These are phyloP conservation scores for Hymenoscyphus scutula DNA, from an alignment of 2,329 filamentous ascomycete species.

Conservation along the genomic window DNA sequence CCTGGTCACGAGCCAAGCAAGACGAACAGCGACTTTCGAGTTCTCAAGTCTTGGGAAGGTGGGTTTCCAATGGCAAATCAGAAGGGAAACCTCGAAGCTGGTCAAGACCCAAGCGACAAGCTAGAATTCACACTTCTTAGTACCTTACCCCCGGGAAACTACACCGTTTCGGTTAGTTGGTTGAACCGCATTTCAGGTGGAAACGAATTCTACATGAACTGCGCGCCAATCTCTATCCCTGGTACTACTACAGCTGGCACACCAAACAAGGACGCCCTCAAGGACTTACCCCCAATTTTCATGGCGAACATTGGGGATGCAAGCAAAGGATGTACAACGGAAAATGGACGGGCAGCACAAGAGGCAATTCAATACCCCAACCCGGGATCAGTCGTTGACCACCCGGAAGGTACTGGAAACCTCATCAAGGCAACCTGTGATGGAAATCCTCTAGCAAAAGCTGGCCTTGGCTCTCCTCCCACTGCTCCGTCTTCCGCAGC, in stretches of 20 bases:
- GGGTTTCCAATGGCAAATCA: constrained; percentile 4
- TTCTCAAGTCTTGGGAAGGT: constrained; percentile 1
- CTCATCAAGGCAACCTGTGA: constrained; percentile 6
- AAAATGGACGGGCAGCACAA: constrained; percentile 3
- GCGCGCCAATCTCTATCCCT: constrained; percentile 1
- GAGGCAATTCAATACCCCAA: constrained; percentile 5
- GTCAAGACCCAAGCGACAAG: not conserved
- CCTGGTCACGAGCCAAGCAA: not conserved
- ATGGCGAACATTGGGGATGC: constrained; percentile 7
- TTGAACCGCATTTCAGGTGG: not conserved
- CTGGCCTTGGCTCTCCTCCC: not conserved
- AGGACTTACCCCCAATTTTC: constrained; percentile 2
- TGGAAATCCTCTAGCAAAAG: not conserved
- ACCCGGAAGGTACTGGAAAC: constrained; percentile 7
- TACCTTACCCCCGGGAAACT: constrained; percentile 2
- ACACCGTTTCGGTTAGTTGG: constrained; percentile 2
- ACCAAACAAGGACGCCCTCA: not conserved
- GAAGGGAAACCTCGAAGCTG: not conserved
- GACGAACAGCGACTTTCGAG: not conserved
- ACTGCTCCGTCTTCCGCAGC: not conserved
- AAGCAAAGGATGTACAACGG: not conserved
- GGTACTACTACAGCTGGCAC: not conserved
- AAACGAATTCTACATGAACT: constrained; percentile 9
- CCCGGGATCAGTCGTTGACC: constrained; percentile 4
- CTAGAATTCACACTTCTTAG: constrained; percentile 4